Conservation (phyloP, 176 grass and related monocot genomes). For the Oryza punctata region DNA sequence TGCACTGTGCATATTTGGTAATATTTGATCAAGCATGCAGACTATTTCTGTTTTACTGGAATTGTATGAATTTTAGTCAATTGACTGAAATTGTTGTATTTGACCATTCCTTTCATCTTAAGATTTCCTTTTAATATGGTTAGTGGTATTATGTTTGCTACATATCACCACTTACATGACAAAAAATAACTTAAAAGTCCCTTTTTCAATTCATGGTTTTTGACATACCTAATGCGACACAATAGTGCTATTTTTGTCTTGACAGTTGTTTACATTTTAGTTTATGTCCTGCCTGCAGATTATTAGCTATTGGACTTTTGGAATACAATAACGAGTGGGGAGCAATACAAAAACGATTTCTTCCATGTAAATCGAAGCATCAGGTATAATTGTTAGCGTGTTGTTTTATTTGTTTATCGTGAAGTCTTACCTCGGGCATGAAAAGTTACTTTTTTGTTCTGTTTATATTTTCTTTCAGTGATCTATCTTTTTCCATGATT, state of each 20-base stretch:
- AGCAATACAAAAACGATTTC: slow-evolving; percentile 83
- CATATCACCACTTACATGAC: slow-evolving; percentile 10
- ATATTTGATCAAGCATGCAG: not conserved
- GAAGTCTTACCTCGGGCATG: slow-evolving; percentile 18
- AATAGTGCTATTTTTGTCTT: slow-evolving; percentile 21
- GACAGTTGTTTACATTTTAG: not conserved
- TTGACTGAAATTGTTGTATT: slow-evolving; percentile 24
- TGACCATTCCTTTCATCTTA: slow-evolving; percentile 1
- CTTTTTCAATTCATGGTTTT: slow-evolving; percentile 24
- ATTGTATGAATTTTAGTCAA: slow-evolving; percentile 23
- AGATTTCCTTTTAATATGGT: slow-evolving; percentile 13
- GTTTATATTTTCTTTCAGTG: not conserved
- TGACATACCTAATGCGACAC: slow-evolving; percentile 1
- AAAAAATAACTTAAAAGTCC: not conserved
- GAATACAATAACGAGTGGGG: slow-evolving; percentile 91
- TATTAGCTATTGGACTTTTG: slow-evolving; percentile 85
- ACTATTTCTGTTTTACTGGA: slow-evolving; percentile 21
- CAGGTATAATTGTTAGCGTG: slow-evolving; percentile 55
- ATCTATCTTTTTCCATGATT: slow-evolving; percentile 28
- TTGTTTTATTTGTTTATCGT: slow-evolving; percentile 15
- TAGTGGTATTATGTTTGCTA: slow-evolving; percentile 36
- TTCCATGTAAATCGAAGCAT: slow-evolving; percentile 88
- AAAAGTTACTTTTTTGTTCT: not conserved
- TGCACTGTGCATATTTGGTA: slow-evolving; percentile 12
- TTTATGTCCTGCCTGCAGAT: slow-evolving; percentile 55